Evolutionary conservation across 495 filamentous ascomycete genomes (phyloP).

Genomic region (Aspergillus steynii): DNA sequence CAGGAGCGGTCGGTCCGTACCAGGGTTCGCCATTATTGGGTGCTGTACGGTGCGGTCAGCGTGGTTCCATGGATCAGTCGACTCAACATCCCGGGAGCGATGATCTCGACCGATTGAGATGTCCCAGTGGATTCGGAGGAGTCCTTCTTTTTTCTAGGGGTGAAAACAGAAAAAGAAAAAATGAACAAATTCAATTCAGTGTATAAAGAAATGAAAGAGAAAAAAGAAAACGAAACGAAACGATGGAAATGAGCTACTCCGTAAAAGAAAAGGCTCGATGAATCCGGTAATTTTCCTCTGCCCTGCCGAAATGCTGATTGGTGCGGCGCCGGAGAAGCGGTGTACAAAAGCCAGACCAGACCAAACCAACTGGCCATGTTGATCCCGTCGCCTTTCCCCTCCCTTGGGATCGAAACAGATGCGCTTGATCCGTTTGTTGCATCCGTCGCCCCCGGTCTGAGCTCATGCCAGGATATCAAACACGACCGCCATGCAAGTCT

Average conservation of each 20-base stretch:
- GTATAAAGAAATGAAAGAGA: too few relatives aligned
- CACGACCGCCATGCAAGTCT: neutral
- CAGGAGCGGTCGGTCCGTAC: constrained; percentile 5
- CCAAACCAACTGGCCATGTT: constrained; percentile 2
- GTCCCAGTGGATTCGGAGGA: neutral
- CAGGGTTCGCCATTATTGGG: constrained; percentile 5
- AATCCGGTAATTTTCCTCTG: too few relatives aligned
- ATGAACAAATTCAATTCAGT: too few relatives aligned
- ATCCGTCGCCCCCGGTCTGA: neutral
- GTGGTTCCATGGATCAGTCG: constrained; percentile 10
- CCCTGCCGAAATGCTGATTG: constrained; percentile 6
- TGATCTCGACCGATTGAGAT: constrained; percentile 5
- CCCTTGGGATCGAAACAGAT: constrained; percentile 1
- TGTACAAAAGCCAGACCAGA: constrained; percentile 9
- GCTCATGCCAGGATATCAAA: neutral
- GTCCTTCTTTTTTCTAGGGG: too few relatives aligned
- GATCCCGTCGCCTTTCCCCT: constrained; percentile 3
- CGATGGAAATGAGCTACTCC: too few relatives aligned
- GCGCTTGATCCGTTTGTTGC: neutral
- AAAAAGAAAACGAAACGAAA: too few relatives aligned
- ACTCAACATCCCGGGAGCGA: constrained; percentile 5
- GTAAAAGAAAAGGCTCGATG: too few relatives aligned
- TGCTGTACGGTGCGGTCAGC: constrained; percentile 1
- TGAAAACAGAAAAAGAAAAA: too few relatives aligned
- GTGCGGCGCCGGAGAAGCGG: constrained; percentile 16